Conservation (phyloP, 129 eudicot genomes). For the Lactuca sativa region DNA sequence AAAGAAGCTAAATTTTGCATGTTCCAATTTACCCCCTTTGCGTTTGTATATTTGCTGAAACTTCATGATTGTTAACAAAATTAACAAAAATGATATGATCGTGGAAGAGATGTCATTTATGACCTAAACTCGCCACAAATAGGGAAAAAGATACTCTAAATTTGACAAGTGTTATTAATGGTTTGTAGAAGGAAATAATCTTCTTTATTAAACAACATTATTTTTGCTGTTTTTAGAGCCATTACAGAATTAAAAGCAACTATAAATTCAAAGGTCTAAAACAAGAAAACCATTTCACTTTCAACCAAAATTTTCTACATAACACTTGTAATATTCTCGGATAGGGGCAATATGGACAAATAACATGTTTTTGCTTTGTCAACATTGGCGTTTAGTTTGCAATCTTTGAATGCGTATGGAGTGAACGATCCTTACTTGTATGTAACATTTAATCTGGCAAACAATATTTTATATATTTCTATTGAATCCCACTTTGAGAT, state of each 20-base stretch:
- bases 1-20: neutral
- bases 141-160: neutral
- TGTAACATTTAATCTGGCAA: too few relatives aligned
- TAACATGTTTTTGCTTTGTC: neutral
- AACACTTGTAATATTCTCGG: too few relatives aligned
- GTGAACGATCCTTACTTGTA: neutral
- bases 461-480: neutral
- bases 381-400: neutral
- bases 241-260: too few relatives aligned
- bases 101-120: neutral
- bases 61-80: neutral
- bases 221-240: neutral
- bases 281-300: too few relatives aligned
- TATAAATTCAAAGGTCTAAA: neutral
- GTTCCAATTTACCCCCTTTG: constrained; percentile 17
- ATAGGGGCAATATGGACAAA: neutral
- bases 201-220: too few relatives aligned
- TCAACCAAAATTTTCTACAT: too few relatives aligned
- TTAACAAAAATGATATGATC: neutral
- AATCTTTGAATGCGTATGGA: neutral
- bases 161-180: neutral
- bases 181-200: neutral
- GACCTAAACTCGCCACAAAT: neutral
- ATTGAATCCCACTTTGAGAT: neutral
- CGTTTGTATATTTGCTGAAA: constrained; percentile 2